Conservation (phyloP, 2,329 filamentous ascomycete species). For the Piedraia hortae region DNA sequence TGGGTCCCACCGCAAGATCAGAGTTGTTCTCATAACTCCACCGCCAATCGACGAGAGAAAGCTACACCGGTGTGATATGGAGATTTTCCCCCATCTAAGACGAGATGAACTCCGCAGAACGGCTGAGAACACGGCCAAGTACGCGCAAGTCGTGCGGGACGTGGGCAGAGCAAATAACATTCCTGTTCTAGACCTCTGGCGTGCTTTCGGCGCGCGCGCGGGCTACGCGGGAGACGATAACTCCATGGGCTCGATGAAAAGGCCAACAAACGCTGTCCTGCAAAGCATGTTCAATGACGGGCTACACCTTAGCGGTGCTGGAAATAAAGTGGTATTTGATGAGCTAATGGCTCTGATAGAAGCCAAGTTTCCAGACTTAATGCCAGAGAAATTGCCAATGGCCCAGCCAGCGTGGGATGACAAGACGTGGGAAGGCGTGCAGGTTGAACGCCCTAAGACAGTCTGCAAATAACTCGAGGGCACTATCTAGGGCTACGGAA, state of each 20-base stretch:
- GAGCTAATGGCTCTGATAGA: constrained; percentile 25
- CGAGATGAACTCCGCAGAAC: constrained; percentile 18
- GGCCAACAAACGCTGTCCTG: constrained; percentile 28
- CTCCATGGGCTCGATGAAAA: constrained; percentile 25
- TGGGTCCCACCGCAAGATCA: constrained; percentile 34
- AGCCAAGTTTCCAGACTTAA: constrained; percentile 25
- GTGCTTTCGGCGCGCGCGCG: constrained; percentile 40
- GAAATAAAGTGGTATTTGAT: constrained; percentile 28
- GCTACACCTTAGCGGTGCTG: constrained; percentile 29
- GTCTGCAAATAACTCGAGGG: no score
- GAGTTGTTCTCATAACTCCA: constrained; percentile 53
- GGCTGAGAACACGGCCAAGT: constrained; percentile 34
- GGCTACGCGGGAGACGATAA: constrained; percentile 23
- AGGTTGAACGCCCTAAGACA: no score
- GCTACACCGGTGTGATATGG: constrained; percentile 3
- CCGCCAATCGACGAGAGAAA: constrained; percentile 26
- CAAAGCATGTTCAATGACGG: constrained; percentile 28
- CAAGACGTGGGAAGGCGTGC: no score
- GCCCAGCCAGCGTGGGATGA: constrained; percentile 27
- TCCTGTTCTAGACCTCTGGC: constrained; percentile 53
- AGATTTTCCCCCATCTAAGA: constrained; percentile 2
- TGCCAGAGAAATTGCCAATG: constrained; percentile 23
- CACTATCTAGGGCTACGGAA: no score
- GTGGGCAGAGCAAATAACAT: constrained; percentile 29
- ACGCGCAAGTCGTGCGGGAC: constrained; percentile 35